Conservation (phyloP, 164 flowering plant genomes). For the Euptelea pleiosperma region DNA sequence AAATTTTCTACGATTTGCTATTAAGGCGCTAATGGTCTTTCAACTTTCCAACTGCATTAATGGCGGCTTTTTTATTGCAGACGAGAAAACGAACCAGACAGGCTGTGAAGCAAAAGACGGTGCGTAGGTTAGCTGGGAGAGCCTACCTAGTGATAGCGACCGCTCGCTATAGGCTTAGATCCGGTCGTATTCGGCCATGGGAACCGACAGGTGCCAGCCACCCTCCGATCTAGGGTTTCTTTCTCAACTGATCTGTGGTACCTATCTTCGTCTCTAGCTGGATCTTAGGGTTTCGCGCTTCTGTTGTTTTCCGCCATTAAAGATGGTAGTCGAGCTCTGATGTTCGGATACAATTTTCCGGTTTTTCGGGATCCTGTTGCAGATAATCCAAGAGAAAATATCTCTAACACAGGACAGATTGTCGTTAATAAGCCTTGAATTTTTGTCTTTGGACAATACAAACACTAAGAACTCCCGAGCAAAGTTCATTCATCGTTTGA, state of each 20-base stretch:
- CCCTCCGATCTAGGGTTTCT: not conserved
- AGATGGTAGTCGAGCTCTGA: conserved; percentile 5
- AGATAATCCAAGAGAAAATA: not conserved
- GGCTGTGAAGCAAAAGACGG: conserved; percentile 11
- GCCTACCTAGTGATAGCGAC: conserved; percentile 17
- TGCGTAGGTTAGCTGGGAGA: not conserved
- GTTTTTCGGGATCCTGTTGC: conserved; percentile 1
- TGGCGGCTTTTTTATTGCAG: conserved; percentile 5
- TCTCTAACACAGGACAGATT: too few relatives aligned
- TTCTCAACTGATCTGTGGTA: not conserved
- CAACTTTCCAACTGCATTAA: conserved; percentile 12
- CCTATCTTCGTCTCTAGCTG: not conserved
- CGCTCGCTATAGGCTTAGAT: conserved; percentile 4
- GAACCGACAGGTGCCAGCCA: conserved; percentile 8
- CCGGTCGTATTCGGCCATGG: not conserved
- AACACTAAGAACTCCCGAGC: too few relatives aligned
- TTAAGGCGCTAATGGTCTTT: too few relatives aligned
- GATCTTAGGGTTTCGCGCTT: conserved; percentile 7
- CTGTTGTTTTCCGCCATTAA: conserved; percentile 12
- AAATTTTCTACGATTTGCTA: not conserved
- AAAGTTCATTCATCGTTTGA: too few relatives aligned
- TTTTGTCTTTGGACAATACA: too few relatives aligned
- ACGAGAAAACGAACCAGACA: conserved; percentile 14
- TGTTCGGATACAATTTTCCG: not conserved
- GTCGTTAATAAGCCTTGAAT: too few relatives aligned